phyloP scores from a whole-genome alignment of 352 stramenopile species.

The Pythium biforme region DNA sequence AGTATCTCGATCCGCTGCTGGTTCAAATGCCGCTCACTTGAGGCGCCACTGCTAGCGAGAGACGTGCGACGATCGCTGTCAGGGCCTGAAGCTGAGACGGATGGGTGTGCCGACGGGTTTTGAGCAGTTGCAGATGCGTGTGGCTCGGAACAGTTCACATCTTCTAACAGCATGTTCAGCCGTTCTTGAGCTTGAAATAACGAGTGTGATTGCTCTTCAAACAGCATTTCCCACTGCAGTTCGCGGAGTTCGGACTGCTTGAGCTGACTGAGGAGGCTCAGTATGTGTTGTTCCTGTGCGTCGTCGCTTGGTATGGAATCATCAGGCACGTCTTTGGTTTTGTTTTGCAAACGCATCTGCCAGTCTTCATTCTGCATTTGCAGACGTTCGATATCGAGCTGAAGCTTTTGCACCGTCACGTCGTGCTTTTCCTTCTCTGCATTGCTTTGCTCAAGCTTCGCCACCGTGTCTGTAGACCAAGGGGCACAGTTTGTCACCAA shows the following conservation, averaged over 20 bases:
- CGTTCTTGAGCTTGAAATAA: constrained; percentile 29
- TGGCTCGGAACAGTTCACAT: constrained; percentile 10
- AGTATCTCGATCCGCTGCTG: constrained; percentile 50
- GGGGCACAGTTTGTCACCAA: no score
- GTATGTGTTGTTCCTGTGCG: constrained; percentile 21
- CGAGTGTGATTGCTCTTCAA: constrained; percentile 33
- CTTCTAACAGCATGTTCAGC: constrained; percentile 49
- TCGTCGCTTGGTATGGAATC: not conserved
- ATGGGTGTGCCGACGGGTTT: not conserved
- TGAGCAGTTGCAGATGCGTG: not conserved
- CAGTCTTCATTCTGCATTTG: constrained; percentile 26
- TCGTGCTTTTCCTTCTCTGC: not conserved
- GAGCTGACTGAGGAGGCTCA: constrained; percentile 34
- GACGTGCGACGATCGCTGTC: constrained; percentile 1
- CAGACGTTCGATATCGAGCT: not conserved
- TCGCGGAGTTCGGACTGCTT: constrained; percentile 42
- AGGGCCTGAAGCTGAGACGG: not conserved
- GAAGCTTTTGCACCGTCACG: not conserved
- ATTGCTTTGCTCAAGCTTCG: not conserved
- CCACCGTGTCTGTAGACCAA: not conserved
- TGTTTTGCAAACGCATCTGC: not conserved
- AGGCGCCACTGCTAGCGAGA: constrained; percentile 5
- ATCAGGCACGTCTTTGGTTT: not conserved
- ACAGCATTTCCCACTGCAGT: constrained; percentile 39
- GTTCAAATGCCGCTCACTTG: constrained; percentile 26